Percentiles rank a stretch among this genome's conserved stretches.
Conservation (phyloP, 2,329 filamentous ascomycete species). For the Aurifilum marmelostoma region DNA sequence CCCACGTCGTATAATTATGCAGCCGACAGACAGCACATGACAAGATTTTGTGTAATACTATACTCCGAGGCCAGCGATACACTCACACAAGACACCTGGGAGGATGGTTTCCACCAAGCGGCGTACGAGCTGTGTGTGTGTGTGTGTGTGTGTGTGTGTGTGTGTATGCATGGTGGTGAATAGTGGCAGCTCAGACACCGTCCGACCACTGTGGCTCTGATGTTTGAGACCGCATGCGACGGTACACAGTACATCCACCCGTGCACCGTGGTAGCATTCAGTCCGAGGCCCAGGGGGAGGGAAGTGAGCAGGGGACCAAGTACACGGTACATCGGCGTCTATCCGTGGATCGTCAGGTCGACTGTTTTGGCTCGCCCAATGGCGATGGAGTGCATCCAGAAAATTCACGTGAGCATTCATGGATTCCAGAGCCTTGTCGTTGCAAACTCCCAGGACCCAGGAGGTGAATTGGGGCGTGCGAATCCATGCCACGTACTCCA, state of each 20-base stretch:
- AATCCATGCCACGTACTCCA: neutral
- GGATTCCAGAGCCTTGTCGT: neutral
- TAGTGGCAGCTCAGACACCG: neutral
- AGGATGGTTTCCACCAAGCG: neutral
- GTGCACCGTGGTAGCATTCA: neutral
- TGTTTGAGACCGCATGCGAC: neutral
- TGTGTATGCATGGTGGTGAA: too few relatives aligned
- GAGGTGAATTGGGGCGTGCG: neutral
- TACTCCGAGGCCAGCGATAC: neutral
- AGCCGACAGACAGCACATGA: neutral
- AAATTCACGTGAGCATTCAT: slow-evolving; percentile 18
- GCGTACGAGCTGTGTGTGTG: neutral
- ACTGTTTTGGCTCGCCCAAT: slow-evolving; percentile 1
- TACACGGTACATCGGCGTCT: slow-evolving; percentile 10
- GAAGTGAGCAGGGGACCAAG: too few relatives aligned
- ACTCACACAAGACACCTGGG: neutral
- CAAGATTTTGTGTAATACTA: neutral
- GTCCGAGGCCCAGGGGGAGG: neutral
- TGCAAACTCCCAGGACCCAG: neutral
- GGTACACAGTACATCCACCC: neutral
- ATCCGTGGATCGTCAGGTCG: slow-evolving; percentile 3
- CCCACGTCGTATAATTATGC: neutral
- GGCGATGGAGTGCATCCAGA: slow-evolving; percentile 11
- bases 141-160: too few relatives aligned
- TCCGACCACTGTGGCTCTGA: neutral